phyloP scores from a whole-genome alignment of 129 eudicot genomes.

The Glebionis coronaria region DNA sequence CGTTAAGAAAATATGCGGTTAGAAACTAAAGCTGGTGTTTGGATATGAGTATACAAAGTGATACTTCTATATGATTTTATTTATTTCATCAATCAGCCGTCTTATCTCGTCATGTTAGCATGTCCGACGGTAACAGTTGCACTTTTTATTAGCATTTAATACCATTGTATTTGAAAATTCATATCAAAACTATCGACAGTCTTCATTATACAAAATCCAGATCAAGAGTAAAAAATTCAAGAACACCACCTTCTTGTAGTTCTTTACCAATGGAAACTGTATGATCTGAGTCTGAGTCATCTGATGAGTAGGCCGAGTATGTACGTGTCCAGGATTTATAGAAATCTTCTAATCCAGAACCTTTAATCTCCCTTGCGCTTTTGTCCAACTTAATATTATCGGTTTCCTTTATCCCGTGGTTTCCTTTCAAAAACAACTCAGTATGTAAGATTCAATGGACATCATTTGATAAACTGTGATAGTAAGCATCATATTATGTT shows the following conservation, averaged over 20 bases:
- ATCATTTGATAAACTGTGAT: not conserved
- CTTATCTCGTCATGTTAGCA: too few relatives aligned
- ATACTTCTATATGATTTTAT: too few relatives aligned
- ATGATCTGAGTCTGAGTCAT: conserved; percentile 18
- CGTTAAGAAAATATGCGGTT: too few relatives aligned
- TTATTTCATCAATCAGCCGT: too few relatives aligned
- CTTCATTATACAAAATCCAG: not conserved
- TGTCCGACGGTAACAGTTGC: too few relatives aligned
- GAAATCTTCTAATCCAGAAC: not conserved
- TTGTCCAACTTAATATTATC: not conserved
- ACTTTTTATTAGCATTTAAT: too few relatives aligned
- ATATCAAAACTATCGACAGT: not conserved
- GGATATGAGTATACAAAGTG: too few relatives aligned
- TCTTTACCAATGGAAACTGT: not conserved
- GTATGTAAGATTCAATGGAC: not conserved
- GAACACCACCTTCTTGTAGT: conserved; percentile 12
- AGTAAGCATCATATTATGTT: too few relatives aligned
- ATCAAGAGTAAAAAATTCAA: not conserved
- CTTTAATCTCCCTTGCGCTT: not conserved
- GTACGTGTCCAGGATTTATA: not conserved
- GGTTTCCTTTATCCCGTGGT: not conserved
- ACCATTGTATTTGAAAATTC: not conserved
- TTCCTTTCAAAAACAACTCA: conserved; percentile 6
- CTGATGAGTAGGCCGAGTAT: not conserved
- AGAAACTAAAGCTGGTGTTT: too few relatives aligned